A percentile compares a stretch with the other conserved stretches of the same genome.
Evolutionary conservation across 2,329 filamentous ascomycete species (phyloP).

Genomic region (Lasiodiplodia citricola): DNA sequence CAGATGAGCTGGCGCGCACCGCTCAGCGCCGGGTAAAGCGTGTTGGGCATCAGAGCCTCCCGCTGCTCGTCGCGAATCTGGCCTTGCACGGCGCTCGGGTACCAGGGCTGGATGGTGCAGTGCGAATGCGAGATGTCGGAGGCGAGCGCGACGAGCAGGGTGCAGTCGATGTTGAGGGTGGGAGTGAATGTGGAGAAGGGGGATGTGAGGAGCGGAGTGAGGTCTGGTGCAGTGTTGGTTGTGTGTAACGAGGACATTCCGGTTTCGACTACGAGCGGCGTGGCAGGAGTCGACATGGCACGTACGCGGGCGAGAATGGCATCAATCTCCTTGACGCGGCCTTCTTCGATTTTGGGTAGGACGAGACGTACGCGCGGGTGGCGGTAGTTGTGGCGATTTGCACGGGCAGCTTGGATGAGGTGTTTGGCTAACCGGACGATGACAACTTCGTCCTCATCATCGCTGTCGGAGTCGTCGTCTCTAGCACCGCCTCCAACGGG

Average conservation of each 20-base stretch:
- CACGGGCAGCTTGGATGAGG: constrained; percentile 62
- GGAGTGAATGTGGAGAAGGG: constrained; percentile 46
- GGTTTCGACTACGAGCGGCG: not conserved
- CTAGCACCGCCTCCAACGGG: constrained; percentile 47
- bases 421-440: constrained; percentile 65
- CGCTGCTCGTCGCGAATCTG: constrained; percentile 70
- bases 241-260: not conserved
- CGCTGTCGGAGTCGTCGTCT: constrained; percentile 56
- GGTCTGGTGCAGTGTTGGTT: constrained; percentile 28
- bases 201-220: constrained; percentile 45
- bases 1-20: constrained; percentile 62
- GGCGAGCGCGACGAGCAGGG: constrained; percentile 72
- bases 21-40: constrained; percentile 67
- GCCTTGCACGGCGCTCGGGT: constrained; percentile 64
- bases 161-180: constrained; percentile 68
- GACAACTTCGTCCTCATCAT: constrained; percentile 59
- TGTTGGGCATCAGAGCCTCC: constrained; percentile 63
- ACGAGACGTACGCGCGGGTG: constrained; percentile 64
- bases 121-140: constrained; percentile 73
- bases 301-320: constrained; percentile 61
- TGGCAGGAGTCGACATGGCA: constrained; percentile 48
- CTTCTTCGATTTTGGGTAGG: constrained; percentile 62
- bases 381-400: constrained; percentile 48
- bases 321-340: constrained; percentile 60
- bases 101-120: constrained; percentile 55